These are phyloP conservation scores for Aspergillus hancockii DNA, from an alignment of 495 filamentous ascomycete genomes.

Conservation along the genomic window DNA sequence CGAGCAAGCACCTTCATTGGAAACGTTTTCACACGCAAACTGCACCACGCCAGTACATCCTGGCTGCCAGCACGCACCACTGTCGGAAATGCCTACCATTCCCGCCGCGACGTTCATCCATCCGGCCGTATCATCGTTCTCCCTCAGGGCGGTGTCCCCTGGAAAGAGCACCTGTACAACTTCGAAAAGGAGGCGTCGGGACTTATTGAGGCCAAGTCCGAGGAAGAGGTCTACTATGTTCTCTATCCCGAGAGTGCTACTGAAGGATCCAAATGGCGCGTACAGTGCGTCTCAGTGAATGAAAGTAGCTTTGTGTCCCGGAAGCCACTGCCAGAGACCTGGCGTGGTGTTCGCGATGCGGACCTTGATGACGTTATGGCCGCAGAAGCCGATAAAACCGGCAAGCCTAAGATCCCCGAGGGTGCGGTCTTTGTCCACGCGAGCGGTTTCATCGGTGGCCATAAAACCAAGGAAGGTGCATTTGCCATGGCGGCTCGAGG, in stretches of 20 bases:
- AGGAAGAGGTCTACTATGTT: conserved; percentile 71
- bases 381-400: conserved; percentile 50
- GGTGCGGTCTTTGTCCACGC: conserved; percentile 93
- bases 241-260: conserved; percentile 80
- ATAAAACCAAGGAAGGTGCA: conserved; percentile 87
- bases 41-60: conserved; percentile 53
- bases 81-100: conserved; percentile 69
- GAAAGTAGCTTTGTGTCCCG: conserved; percentile 86
- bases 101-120: conserved; percentile 63
- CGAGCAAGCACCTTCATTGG: conserved; percentile 79
- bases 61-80: conserved; percentile 88
- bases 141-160: conserved; percentile 72
- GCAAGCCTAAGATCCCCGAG: conserved; percentile 41
- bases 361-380: conserved; percentile 74
- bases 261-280: conserved; percentile 79
- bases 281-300: conserved; percentile 80
- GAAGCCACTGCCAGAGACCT: conserved; percentile 84
- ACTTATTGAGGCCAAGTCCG: conserved; percentile 30
- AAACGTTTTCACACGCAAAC: conserved; percentile 75
- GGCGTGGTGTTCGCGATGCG: conserved; percentile 87
- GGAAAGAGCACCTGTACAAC: conserved; percentile 93
- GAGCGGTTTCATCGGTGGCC: conserved; percentile 93
- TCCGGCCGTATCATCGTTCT: conserved; percentile 81
- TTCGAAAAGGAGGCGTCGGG: conserved; percentile 66
- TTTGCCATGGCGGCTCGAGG: conserved; percentile 82